Evolutionary conservation across 805 yeast species (phyloP), one percentile per base, ranked within the genome.

Genomic region (Cyberlindnera saturnus): DNA sequence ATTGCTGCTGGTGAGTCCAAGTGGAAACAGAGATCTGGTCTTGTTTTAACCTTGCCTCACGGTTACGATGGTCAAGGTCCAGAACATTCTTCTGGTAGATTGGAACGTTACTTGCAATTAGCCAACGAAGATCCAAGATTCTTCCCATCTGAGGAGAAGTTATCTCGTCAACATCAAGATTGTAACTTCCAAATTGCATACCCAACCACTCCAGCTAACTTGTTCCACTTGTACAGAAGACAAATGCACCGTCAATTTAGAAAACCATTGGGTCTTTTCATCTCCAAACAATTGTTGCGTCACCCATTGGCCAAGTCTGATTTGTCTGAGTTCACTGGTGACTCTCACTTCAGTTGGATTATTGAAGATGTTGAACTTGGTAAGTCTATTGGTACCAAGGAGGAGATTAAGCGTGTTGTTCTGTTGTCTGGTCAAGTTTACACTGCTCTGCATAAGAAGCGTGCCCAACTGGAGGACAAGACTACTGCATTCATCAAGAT

Each of bases 21-120:
- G 73, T 93, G 99, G 99, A 86, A 87, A 66, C 99, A 93, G 77
- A 86, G 99, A 71, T 87, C 96, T 13, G 99, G 99, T 65, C 64
- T 93, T 47, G 96, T 93, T 32, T 71, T 93, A 56, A 87, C 97
- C 4, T 77, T 93, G 69, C 99, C 99, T 45, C 99, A 93, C 66
- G 99, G 99, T 73, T 93, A 90, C 67, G 99, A 93, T 66, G 99
- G 99, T 55, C 99, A 93, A 74, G 99, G 99, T 61, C 98, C 99
- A 53, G 99, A 93, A 74, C 99, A 93, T 71, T 93, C 99, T 23
- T 86, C 96, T 44, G 98, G 96, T 60, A 84, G 98, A 77, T 69
- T 93, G 43, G 99, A 93, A 74, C 83, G 99, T 74, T 93, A 89
- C 73, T 76, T 93, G 68, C 96, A 87, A 73, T 70, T 93, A 63